Evolutionary conservation across 139 green algal species (phyloP).

Genomic region (Ulvella scutata): DNA sequence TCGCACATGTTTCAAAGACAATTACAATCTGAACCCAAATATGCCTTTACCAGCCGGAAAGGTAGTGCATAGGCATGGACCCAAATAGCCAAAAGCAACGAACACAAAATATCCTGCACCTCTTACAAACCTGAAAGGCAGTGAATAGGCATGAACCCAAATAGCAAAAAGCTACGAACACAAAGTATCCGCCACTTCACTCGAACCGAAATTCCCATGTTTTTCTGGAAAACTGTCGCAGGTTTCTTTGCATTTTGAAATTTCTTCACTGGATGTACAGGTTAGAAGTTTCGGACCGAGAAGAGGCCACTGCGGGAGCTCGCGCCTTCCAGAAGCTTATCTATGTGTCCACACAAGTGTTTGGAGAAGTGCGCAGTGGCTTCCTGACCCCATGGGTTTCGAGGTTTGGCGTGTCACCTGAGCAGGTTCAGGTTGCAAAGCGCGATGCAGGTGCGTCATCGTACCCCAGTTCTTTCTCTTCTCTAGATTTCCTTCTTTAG

Average conservation of each 20-base stretch:
- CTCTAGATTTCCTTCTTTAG: too few relatives aligned
- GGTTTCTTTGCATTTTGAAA: background rate
- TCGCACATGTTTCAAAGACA: slow-evolving; percentile 4
- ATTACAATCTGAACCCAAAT: background rate
- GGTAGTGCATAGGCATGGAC: too few relatives aligned
- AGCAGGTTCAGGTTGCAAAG: background rate
- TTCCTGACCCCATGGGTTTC: background rate
- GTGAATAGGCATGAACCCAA: too few relatives aligned
- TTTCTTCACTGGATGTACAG: background rate
- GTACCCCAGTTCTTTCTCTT: too few relatives aligned
- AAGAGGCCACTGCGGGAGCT: background rate
- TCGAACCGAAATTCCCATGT: background rate
- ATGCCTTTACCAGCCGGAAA: background rate
- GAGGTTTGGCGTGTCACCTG: background rate
- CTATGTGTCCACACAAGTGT: slow-evolving; percentile 63
- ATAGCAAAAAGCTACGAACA: too few relatives aligned
- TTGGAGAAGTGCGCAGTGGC: background rate
- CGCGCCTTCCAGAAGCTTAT: slow-evolving; percentile 92
- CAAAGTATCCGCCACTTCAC: too few relatives aligned
- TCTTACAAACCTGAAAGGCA: too few relatives aligned
- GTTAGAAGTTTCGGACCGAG: background rate
- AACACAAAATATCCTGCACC: too few relatives aligned
- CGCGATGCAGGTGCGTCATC: background rate
- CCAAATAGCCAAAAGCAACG: too few relatives aligned
- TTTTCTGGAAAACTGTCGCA: background rate